Conservation (phyloP, 257 asterid species). For the Anisodus tanguticus region DNA sequence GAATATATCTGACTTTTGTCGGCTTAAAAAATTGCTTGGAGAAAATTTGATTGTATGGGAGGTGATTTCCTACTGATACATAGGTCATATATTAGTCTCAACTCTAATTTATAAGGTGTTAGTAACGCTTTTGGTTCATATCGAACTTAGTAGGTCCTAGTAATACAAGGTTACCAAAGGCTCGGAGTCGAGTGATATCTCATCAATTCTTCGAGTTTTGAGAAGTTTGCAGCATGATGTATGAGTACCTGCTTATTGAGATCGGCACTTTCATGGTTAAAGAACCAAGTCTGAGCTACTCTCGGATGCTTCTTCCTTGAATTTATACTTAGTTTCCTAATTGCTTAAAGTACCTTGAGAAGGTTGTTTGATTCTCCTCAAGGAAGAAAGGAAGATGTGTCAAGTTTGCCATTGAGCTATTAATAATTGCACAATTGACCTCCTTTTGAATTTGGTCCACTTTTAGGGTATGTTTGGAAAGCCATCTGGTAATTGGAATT, state of each 20-base stretch:
- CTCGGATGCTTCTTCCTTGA: not conserved
- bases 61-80: not conserved
- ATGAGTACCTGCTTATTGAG: not conserved
- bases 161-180: not conserved
- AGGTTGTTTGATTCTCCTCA: not conserved
- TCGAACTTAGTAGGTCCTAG: not conserved
- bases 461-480: too few relatives aligned
- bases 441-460: too few relatives aligned
- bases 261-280: not conserved
- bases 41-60: constrained; percentile 22
- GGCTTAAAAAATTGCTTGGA: not conserved
- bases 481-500: too few relatives aligned
- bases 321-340: not conserved
- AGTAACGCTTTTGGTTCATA: not conserved
- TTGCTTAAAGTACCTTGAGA: not conserved
- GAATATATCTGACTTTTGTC: constrained; percentile 6
- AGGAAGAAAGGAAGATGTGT: not conserved
- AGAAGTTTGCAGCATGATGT: not conserved
- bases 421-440: too few relatives aligned
- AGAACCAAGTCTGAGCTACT: not conserved
- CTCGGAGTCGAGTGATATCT: not conserved
- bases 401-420: too few relatives aligned
- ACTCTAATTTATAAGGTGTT: not conserved
- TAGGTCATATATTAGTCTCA: not conserved
- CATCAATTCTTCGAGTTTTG: not conserved